Base-by-base conservation (phyloP, 441 rosid genomes). In the Euphorbia celastroides region DNA sequence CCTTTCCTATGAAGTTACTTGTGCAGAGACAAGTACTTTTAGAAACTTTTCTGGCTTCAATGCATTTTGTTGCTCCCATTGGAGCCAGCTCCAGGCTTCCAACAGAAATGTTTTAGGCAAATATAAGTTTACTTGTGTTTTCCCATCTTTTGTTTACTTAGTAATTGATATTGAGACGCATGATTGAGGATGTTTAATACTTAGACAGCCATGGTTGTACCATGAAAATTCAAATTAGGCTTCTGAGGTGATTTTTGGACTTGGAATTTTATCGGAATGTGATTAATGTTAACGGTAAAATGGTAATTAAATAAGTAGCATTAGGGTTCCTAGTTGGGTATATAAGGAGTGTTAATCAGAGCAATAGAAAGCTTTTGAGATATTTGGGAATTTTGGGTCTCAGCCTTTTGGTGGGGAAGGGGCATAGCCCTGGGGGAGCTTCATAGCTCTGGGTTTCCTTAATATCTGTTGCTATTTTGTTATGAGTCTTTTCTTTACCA, bases 131-230 rank as follows among this genome's bases (percentile, higher is more conserved):
- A 38, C 44, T 38, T 9, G n/a, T 8, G 10, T 28, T 3, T 51
- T 23, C 62, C 0, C 20, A 31, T 28, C 23, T 30, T 68, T 14
- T 66, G 26, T 27, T 57, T 64, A 22, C 17, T 17, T 60, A 31
- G 36, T 70, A 68, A 19, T 36, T 57, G 23, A 27, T 25, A 32
- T 62, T 41, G 48, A 36, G 30, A 51, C 22, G 50, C 23, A 17
- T 61, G 46, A 46, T 22, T 46, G 26, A 22, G 22, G 25, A 20
- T 20, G 26, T 42, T 61, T 16, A 55, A 66, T 19, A 51, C 32
- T 9, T 3, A 38, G n/a, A 57, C 20, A 42, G 52, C 44, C 46
- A 46, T 20, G 56, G 31, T 64, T 25, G 44, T 32, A 36, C 30
- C 66, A 19, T 41, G n/a, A 44, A 17, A 34, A 48, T 25, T 46